Base-by-base conservation (phyloP, 768 basidiomycete genomes). In the Crassisporium funariophilum region DNA sequence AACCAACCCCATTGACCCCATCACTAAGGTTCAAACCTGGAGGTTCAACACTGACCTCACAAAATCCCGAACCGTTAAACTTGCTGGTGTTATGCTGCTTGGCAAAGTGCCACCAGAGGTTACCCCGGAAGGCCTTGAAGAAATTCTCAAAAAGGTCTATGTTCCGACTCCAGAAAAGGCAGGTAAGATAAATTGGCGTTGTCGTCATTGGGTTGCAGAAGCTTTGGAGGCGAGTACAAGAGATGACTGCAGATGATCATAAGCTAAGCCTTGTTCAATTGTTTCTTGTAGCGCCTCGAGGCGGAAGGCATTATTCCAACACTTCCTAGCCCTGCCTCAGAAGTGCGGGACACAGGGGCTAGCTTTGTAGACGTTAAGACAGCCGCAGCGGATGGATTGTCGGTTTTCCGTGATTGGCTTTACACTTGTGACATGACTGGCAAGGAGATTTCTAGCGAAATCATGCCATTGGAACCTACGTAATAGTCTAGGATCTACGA, bases 81-180 rank as follows among this genome's bases (percentile, higher is more conserved):
- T 47, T 1, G 29, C 46, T 31, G 46, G 46, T 9, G 37, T 41
- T 13, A 39, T 47, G 25, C 25, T 47, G 6, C 46, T 47, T 4
- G 46, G 46, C 15, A 47, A 47, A 17, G 25, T 47, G 1, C 25
- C 46, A n/a, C 46, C 37, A 8, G 5, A 15, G 3, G 38, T 21
- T 41, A 41, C 22, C 16, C 12, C 15, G 20, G 25, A 39, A 21
- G 22, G 10, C 15, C 31, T 47, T 15, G 3, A n/a, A 11, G 23
- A 25, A 11, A 39, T 39, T 2, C 21, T 47, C 3, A 13, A n/a
- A 19, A 47, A 19, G 12, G 21, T 47, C 10, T 5, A 31, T 31
- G 46, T 47, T 3, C 36, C 36, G 13, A 19, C 36, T 12, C 15
- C 4, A 5, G 46, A 39, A 22, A 38, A 47, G 10, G 35, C 44